Percentiles rank a stretch among this genome's conserved stretches.
Evolutionary conservation across 805 yeast species (phyloP).

Genomic region (Geotrichum ghanense): DNA sequence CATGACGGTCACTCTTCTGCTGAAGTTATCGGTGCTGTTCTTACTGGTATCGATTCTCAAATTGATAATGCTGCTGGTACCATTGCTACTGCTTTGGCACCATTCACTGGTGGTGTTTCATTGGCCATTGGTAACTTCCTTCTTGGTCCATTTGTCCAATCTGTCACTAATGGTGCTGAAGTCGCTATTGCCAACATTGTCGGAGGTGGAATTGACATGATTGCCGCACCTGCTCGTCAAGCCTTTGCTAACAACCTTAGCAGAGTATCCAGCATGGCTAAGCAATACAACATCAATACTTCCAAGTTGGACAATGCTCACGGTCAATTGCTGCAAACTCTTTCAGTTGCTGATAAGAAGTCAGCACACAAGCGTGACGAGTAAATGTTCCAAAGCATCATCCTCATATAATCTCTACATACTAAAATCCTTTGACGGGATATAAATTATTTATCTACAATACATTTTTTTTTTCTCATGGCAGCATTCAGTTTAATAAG

Average conservation of each 20-base stretch:
- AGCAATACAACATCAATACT: not conserved
- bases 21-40: slow-evolving; percentile 12
- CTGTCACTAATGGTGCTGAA: slow-evolving; percentile 24
- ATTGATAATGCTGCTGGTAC: slow-evolving; percentile 21
- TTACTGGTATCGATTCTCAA: slow-evolving; percentile 26
- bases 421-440: too few relatives aligned
- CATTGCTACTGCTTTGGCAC: slow-evolving; percentile 12
- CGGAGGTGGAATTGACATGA: slow-evolving; percentile 11
- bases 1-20: slow-evolving; percentile 6
- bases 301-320: not conserved
- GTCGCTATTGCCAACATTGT: slow-evolving; percentile 17
- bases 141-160: slow-evolving; percentile 23
- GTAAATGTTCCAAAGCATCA: too few relatives aligned
- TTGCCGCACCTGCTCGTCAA: slow-evolving; percentile 6
- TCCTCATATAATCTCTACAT: too few relatives aligned
- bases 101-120: slow-evolving; percentile 19
- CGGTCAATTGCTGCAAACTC: not conserved
- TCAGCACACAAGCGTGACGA: too few relatives aligned
- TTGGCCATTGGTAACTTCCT: slow-evolving; percentile 13
- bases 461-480: too few relatives aligned
- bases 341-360: not conserved
- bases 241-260: not conserved
- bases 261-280: not conserved
- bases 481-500: too few relatives aligned
- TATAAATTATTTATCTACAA: too few relatives aligned